Percentiles rank a stretch among this genome's conserved stretches.
Conservation (phyloP, 441 rosid genomes). For the Erysimum cheiri region DNA sequence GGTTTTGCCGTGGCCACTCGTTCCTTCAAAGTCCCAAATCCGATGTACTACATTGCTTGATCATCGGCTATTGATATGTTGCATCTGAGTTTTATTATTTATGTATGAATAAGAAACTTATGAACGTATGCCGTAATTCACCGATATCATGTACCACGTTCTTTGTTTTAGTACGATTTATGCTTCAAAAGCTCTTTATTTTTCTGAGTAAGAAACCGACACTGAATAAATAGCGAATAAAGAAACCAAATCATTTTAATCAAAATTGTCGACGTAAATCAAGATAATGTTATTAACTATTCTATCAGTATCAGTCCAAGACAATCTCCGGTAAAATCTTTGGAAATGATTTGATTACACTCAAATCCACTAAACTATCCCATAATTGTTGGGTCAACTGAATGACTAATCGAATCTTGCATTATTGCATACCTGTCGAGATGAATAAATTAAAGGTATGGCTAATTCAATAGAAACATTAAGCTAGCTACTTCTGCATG, state of each 20-base stretch:
- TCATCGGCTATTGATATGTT: not conserved
- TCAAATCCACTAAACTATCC: not conserved
- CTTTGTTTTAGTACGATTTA: not conserved
- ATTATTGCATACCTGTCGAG: too few relatives aligned
- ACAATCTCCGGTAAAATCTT: not conserved
- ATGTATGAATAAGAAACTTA: constrained; percentile 1
- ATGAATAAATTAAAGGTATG: too few relatives aligned
- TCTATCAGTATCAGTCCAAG: not conserved
- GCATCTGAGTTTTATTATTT: not conserved
- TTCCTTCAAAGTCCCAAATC: constrained; percentile 60
- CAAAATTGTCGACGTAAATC: not conserved
- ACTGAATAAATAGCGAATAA: not conserved
- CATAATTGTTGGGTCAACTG: too few relatives aligned
- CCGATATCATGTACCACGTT: not conserved
- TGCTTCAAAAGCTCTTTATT: not conserved
- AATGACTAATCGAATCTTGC: not conserved
- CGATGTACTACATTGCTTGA: constrained; percentile 57
- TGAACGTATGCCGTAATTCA: not conserved
- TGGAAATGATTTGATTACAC: not conserved
- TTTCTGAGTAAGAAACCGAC: not conserved
- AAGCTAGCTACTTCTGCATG: too few relatives aligned
- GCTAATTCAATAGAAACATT: too few relatives aligned
- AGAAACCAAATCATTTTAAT: not conserved
- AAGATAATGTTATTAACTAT: not conserved
- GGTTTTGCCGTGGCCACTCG: constrained; percentile 67